Evolutionary conservation across 495 filamentous ascomycete species (phyloP), one percentile per base, ranked within the genome.

Genomic region (Penicilliopsis zonata): DNA sequence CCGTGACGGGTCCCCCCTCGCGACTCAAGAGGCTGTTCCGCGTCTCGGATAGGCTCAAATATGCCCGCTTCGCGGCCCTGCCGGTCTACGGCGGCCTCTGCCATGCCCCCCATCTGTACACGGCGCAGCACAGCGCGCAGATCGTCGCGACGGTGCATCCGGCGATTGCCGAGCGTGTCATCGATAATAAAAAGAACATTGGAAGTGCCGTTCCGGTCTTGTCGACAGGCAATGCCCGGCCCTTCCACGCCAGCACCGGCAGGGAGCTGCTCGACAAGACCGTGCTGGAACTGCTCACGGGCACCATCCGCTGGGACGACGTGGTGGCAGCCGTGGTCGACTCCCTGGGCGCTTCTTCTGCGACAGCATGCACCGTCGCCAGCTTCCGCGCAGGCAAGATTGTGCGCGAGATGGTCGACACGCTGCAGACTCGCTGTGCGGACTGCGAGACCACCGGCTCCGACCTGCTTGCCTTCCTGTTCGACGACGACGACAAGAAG

Each of bases 81-180:
- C 55, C 55, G 5, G 46, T 57, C 0, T 54, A 42, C 34, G 44
- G 38, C 5, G 61, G 59, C 20, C 38, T 60, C 1, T 66, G 58
- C 37, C 61, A 65, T 40, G 61, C 59, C 19, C 26, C 32, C 1
- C 57, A 69, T 37, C 31, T 66, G 13, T 69, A 65, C 38, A 37
- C 65, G 79, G 31, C 83, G 82, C 43, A 70, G 76, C 2, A 87
- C 31, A 26, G 17, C n/a, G 18, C 28, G 5, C 5, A 34, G 5
- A 20, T 42, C 13, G 10, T 27, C 25, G 21, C 6, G n/a, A 23
- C 21, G 6, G 6, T 23, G 6, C 6, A 23, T 23, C 21, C 21
- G 21, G 21, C 21, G 6, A n/a, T 23, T 6, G 21, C 6, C 6
- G n/a, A 23, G 6, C 6, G 21, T 6, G 28, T 33, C 6, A 17